These are phyloP conservation scores for Penicillium pulvis DNA, from an alignment of 495 filamentous ascomycete genomes.

Conservation along the genomic window DNA sequence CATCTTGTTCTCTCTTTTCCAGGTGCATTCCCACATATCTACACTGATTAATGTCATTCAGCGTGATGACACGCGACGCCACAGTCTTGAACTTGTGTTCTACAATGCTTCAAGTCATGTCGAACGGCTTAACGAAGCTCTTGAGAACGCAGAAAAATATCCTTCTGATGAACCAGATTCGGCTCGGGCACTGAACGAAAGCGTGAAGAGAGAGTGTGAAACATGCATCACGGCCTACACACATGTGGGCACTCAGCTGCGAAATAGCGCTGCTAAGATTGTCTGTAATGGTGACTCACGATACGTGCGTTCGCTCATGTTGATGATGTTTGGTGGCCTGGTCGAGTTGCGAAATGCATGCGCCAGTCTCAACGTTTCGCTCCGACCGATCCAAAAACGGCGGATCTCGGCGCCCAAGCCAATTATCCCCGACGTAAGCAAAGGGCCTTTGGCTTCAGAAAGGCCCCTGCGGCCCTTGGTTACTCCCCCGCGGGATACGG, in stretches of 20 bases:
- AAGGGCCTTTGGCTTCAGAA: slow-evolving; percentile 26
- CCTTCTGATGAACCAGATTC: slow-evolving; percentile 42
- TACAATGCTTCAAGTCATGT: slow-evolving; percentile 75
- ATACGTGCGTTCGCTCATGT: slow-evolving; percentile 78
- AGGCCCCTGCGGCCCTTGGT: slow-evolving; percentile 52
- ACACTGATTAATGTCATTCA: slow-evolving; percentile 70
- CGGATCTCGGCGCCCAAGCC: slow-evolving; percentile 28
- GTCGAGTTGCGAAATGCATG: slow-evolving; percentile 69
- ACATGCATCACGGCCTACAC: slow-evolving; percentile 77
- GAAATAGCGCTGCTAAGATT: slow-evolving; percentile 68
- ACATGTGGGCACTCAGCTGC: slow-evolving; percentile 70
- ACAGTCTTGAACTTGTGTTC: slow-evolving; percentile 75
- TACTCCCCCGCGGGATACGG: slow-evolving; percentile 63
- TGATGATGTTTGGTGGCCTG: slow-evolving; percentile 78
- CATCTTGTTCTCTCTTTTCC: slow-evolving; percentile 83
- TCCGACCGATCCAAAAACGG: slow-evolving; percentile 24
- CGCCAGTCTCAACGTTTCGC: slow-evolving; percentile 39
- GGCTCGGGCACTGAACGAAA: slow-evolving; percentile 48
- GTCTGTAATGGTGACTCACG: slow-evolving; percentile 73
- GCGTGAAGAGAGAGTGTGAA: slow-evolving; percentile 65
- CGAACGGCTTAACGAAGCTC: slow-evolving; percentile 71
- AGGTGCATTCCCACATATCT: slow-evolving; percentile 75
- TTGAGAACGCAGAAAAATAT: slow-evolving; percentile 62
- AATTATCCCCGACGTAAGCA: slow-evolving; percentile 26
- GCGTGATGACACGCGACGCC: slow-evolving; percentile 65